Evolutionary conservation across 2,329 filamentous ascomycete species (phyloP), one percentile per base, ranked within the genome.

Genomic region (Alternaria alternata): DNA sequence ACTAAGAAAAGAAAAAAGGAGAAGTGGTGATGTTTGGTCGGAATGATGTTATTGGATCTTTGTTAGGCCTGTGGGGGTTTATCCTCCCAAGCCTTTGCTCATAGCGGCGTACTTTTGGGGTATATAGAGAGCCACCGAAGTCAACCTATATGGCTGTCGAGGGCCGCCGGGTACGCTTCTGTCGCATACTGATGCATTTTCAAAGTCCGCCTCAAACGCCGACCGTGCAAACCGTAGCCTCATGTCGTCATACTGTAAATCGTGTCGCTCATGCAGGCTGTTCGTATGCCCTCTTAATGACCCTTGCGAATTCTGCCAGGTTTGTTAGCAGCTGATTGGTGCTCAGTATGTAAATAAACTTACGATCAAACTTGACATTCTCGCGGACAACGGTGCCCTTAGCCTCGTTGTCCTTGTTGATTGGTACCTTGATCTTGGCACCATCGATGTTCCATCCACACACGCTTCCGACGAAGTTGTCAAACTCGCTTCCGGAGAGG

Each of bases 311-410:
- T 66, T 78, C 75, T 78, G 59, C 26, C 3, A 7, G 6, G 26
- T 14, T 8, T 24, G 54, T 74, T 66, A 75, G 69, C 34, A 28
- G 11, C 14, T 14, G 32, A 34, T 34, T 12, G 11, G 4, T 12
- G 9, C 4, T 9, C 6, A 22, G 1, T 1, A 7, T 18, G 5
- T 14, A 7, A 5, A 9, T 30, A 22, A 30, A 79, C 82, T 79
- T 77, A 84, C 82, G 93, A 70, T 95, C 92, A 61, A 96, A 90
- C 81, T 91, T 93, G 75, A 99, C 95, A 68, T 95, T 94, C 85
- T 99, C 95, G 73, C 94, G 88, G 75, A 97, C 96, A 79, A 97
- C 91, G 41, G 93, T 91, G 80, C 95, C 95, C 85, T 96, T 93
- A 44, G 93, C 95, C 87, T 98, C 94, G 62, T 78, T 78, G 61